Percentiles rank a stretch among this genome's conserved stretches.
Evolutionary conservation across 2,329 filamentous ascomycete species (phyloP).

Genomic region (Tolypocladium album): DNA sequence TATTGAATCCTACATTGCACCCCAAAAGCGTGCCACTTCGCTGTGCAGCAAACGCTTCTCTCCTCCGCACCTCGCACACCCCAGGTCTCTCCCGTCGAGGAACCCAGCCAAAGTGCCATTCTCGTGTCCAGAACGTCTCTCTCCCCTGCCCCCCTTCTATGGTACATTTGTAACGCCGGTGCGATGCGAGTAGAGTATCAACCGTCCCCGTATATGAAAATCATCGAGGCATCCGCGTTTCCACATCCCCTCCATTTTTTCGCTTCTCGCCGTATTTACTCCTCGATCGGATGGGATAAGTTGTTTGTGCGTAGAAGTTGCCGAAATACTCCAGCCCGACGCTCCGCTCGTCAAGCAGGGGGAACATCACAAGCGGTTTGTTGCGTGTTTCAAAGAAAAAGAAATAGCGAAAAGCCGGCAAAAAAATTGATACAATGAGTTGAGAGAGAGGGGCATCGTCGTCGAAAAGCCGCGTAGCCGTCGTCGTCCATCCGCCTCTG

Average conservation of each 20-base stretch:
- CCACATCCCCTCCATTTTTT: background rate
- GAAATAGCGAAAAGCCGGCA: background rate
- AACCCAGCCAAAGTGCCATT: background rate
- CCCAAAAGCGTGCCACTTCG: background rate
- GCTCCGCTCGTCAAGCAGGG: background rate
- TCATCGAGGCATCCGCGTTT: background rate
- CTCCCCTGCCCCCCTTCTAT: slow-evolving; percentile 9
- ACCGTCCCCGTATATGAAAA: background rate
- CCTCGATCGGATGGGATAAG: background rate
- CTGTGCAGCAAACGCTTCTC: background rate
- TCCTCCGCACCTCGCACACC: background rate
- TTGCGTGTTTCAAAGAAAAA: background rate
- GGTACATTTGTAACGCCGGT: slow-evolving; percentile 22
- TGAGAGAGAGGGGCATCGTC: slow-evolving; percentile 1
- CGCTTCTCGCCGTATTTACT: background rate
- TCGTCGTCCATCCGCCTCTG: slow-evolving; percentile 1
- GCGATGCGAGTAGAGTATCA: slow-evolving; percentile 17
- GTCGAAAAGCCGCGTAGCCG: background rate
- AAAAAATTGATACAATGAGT: background rate
- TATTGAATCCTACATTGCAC: background rate
- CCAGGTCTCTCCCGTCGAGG: background rate
- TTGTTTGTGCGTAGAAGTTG: background rate
- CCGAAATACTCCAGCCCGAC: background rate
- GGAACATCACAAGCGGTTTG: background rate
- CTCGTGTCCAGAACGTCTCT: background rate